Percentiles rank a stretch among this genome's conserved stretches.
These are phyloP conservation scores for Zizania palustris DNA, from an alignment of 202 grass and related monocot species.

Conservation along the genomic window DNA sequence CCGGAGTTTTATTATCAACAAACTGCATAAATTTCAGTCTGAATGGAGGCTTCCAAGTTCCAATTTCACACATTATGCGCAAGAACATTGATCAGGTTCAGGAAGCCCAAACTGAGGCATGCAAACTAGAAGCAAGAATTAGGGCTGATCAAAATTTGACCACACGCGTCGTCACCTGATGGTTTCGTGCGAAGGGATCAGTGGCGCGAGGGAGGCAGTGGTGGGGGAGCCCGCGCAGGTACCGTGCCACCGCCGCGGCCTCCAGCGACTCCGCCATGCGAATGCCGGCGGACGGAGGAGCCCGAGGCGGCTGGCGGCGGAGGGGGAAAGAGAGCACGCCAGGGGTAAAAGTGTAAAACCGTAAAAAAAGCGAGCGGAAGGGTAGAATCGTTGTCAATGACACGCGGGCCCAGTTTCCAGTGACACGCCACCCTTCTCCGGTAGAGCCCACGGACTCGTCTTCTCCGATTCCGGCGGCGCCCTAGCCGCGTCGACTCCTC, in stretches of 20 bases:
- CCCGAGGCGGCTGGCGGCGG: background rate
- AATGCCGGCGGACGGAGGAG: background rate
- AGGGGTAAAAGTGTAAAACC: slow-evolving; percentile 9
- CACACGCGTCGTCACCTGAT: background rate
- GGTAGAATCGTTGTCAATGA: background rate
- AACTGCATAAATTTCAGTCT: background rate
- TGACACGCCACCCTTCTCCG: background rate
- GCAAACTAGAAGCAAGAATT: background rate
- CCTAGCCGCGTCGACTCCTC: background rate
- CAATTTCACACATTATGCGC: background rate
- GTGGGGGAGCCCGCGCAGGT: background rate
- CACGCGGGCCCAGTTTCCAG: background rate
- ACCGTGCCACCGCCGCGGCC: background rate
- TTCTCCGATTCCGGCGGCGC: slow-evolving; percentile 4
- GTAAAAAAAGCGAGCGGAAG: background rate
- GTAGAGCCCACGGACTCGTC: too few species aligned
- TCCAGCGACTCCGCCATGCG: background rate
- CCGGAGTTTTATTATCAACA: background rate
- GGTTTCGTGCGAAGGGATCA: background rate
- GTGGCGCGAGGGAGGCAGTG: background rate
- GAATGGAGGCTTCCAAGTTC: background rate
- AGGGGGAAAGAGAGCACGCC: background rate
- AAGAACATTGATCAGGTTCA: background rate
- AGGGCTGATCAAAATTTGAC: background rate
- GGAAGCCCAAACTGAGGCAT: background rate